A percentile compares a stretch with the other conserved stretches of the same genome.
Evolutionary conservation across 2,329 filamentous ascomycete genomes (phyloP).

Genomic region (Paecilomyces variotii): DNA sequence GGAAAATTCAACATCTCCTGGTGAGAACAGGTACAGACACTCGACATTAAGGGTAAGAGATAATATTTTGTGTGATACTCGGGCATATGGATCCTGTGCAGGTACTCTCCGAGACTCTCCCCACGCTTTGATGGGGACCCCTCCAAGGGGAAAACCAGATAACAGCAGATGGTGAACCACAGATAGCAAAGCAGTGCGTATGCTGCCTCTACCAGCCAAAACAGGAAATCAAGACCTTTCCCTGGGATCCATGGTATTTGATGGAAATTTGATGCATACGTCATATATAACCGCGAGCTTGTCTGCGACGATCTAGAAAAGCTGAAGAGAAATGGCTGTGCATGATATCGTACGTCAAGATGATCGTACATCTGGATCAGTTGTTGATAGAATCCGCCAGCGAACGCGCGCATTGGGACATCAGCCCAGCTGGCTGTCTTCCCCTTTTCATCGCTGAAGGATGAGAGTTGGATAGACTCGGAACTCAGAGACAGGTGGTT

Average conservation of each 20-base stretch:
- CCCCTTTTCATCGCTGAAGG: conserved; percentile 8
- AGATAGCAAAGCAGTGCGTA: conserved; percentile 43
- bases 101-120: conserved; percentile 45
- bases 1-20: conserved; percentile 14
- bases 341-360: conserved; percentile 43
- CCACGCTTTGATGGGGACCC: conserved; percentile 8
- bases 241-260: conserved; percentile 37
- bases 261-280: conserved; percentile 50
- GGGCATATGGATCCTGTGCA: conserved; percentile 44
- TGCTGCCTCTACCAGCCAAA: conserved; percentile 37
- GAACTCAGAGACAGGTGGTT: conserved; percentile 2
- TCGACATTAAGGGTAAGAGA: conserved; percentile 47
- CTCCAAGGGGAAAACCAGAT: conserved; percentile 34
- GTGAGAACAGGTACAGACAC: conserved; percentile 30
- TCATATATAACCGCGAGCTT: conserved; percentile 28
- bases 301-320: conserved; percentile 32
- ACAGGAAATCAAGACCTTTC: conserved; percentile 21
- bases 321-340: conserved; percentile 47
- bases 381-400: conserved; percentile 48
- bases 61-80: conserved; percentile 42
- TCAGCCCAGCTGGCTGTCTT: conserved; percentile 31
- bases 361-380: conserved; percentile 50
- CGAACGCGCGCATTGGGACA: conserved; percentile 46
- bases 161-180: conserved; percentile 49
- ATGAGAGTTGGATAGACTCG: conserved; percentile 7